phyloP scores from a whole-genome alignment of 768 basidiomycete genomes.

The Tephrocybe rancida region DNA sequence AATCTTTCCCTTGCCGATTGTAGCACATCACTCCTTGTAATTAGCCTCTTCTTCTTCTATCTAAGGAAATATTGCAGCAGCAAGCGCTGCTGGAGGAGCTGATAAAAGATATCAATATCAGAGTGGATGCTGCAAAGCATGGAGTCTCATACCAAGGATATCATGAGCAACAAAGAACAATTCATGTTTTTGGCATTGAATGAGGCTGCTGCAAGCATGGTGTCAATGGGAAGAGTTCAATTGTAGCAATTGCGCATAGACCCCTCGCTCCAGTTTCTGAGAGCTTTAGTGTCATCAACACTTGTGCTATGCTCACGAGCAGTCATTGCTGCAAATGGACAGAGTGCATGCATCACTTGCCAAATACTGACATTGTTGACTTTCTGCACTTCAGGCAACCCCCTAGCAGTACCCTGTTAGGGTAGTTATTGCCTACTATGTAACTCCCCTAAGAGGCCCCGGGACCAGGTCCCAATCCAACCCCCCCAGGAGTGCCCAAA shows the following conservation, averaged over 20 bases:
- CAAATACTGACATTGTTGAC: not conserved
- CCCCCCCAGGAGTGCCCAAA: too few relatives aligned
- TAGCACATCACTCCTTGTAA: not conserved
- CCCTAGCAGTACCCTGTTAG: too few relatives aligned
- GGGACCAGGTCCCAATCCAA: too few relatives aligned
- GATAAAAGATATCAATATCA: not conserved
- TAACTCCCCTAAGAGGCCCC: too few relatives aligned
- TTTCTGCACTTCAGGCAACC: too few relatives aligned
- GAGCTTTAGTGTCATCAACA: conserved; percentile 23
- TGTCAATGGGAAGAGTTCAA: conserved; percentile 21
- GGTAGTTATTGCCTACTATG: too few relatives aligned
- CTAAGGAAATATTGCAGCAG: conserved; percentile 10
- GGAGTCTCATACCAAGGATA: conserved; percentile 15
- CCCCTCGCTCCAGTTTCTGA: conserved; percentile 13
- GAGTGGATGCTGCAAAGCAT: not conserved
- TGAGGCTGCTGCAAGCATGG: conserved; percentile 25
- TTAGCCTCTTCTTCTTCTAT: conserved; percentile 1
- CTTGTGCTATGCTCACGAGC: conserved; percentile 23
- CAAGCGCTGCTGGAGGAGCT: conserved; percentile 19
- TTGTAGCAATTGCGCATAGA: conserved; percentile 24
- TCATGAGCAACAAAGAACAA: conserved; percentile 18
- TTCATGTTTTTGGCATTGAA: conserved; percentile 25
- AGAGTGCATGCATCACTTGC: conserved; percentile 6
- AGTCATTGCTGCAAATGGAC: conserved; percentile 21
- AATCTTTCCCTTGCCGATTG: not conserved